Evolutionary conservation across 2,329 filamentous ascomycete species (phyloP).

Genomic region (Plectosphaerella plurivora): DNA sequence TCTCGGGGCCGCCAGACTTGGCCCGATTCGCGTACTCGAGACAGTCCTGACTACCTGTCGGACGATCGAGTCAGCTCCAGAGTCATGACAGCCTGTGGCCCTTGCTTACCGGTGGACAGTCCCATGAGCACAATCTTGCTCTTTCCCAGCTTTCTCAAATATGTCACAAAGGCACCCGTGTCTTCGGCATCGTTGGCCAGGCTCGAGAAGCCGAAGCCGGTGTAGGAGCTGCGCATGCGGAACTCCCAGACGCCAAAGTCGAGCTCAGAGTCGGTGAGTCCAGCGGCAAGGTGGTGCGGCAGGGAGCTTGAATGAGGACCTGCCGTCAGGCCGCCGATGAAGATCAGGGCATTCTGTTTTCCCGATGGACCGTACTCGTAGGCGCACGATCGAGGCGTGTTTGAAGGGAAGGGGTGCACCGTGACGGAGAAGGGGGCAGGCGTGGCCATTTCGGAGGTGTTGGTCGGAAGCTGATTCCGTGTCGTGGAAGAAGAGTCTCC

Average conservation of each 20-base stretch:
- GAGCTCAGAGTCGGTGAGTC: constrained; percentile 30
- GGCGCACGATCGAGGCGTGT: constrained; percentile 32
- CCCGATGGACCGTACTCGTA: constrained; percentile 38
- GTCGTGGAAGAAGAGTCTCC: not conserved
- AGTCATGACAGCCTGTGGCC: not conserved
- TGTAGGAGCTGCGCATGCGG: constrained; percentile 49
- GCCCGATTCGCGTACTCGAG: constrained; percentile 44
- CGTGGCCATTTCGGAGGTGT: not conserved
- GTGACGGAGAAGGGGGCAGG: constrained; percentile 31
- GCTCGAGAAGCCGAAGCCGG: constrained; percentile 43
- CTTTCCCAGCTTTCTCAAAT: constrained; percentile 43
- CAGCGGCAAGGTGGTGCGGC: constrained; percentile 38
- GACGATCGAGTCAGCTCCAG: constrained; percentile 27
- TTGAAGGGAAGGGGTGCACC: constrained; percentile 39
- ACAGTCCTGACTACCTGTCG: constrained; percentile 55
- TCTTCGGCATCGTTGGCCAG: constrained; percentile 49
- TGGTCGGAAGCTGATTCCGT: not conserved
- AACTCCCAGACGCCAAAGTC: constrained; percentile 52
- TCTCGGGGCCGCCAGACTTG: constrained; percentile 31
- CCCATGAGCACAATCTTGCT: constrained; percentile 50
- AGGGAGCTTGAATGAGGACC: constrained; percentile 62
- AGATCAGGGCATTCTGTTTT: constrained; percentile 57
- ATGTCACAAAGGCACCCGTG: constrained; percentile 45
- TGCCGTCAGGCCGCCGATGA: constrained; percentile 66
- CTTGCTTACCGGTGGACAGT: constrained; percentile 1